Conservation (phyloP, 1,284 basidiomycete species). For the Ceratobasidium sp. region DNA sequence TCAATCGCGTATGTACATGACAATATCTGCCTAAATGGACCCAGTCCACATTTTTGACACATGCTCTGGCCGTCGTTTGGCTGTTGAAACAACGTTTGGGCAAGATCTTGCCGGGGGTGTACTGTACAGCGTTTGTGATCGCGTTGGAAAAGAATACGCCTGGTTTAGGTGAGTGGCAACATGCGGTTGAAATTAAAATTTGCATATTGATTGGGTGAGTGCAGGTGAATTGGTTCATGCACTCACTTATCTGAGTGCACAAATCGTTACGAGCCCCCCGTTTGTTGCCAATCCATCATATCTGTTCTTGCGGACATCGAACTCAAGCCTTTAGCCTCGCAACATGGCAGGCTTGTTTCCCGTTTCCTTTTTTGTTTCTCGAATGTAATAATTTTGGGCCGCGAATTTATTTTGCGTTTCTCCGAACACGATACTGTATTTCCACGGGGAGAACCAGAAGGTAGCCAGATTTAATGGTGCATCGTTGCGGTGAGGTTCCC, state of each 20-base stretch:
- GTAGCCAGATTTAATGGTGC: too few species aligned
- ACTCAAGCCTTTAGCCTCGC: too few species aligned
- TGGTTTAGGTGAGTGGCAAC: constrained; percentile 57
- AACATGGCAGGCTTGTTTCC: too few species aligned
- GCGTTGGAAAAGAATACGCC: constrained; percentile 71
- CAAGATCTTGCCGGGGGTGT: too few species aligned
- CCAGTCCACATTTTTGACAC: too few species aligned
- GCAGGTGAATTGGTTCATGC: constrained; percentile 70
- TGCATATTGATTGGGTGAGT: background rate
- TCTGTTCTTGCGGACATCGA: constrained; percentile 77
- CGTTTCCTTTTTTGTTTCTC: background rate
- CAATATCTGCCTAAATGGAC: too few species aligned
- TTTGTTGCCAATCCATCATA: constrained; percentile 75
- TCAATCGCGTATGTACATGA: background rate
- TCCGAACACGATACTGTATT: too few species aligned
- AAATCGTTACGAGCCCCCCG: constrained; percentile 77
- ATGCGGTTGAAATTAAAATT: background rate
- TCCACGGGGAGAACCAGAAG: too few species aligned
- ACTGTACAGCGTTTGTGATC: constrained; percentile 81
- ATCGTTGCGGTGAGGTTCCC: too few species aligned
- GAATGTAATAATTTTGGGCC: background rate
- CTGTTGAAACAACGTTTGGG: too few species aligned
- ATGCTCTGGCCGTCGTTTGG: too few species aligned
- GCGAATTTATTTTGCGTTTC: background rate
- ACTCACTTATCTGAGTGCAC: constrained; percentile 84